phyloP scores from a whole-genome alignment of 768 basidiomycete species.

The Podaxis sp. region DNA sequence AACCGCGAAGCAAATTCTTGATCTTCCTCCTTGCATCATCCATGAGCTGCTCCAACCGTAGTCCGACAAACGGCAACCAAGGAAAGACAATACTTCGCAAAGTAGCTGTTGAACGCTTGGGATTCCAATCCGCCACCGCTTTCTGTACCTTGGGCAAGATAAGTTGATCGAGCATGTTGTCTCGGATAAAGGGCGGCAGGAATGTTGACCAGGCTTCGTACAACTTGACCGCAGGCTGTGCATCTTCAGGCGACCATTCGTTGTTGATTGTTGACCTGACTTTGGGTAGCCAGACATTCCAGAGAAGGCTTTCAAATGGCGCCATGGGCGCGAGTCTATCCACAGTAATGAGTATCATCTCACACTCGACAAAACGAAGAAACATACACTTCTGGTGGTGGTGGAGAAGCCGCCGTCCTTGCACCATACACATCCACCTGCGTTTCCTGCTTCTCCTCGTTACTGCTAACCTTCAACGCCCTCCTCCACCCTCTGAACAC shows the following conservation, averaged over 20 bases:
- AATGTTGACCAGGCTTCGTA: slow-evolving; percentile 89
- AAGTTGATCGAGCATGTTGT: slow-evolving; percentile 95
- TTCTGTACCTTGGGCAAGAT: slow-evolving; percentile 90
- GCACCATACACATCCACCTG: slow-evolving; percentile 63
- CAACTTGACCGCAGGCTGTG: slow-evolving; percentile 75
- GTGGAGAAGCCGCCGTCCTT: slow-evolving; percentile 29
- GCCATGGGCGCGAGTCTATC: slow-evolving; percentile 73
- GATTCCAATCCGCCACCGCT: slow-evolving; percentile 82
- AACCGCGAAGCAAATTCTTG: slow-evolving; percentile 72
- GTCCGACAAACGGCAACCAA: slow-evolving; percentile 89
- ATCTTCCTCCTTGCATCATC: slow-evolving; percentile 87
- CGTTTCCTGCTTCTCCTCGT: slow-evolving; percentile 40
- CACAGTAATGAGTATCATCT: slow-evolving; percentile 23
- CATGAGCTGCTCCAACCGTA: slow-evolving; percentile 80
- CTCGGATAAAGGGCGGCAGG: slow-evolving; percentile 86
- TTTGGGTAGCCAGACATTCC: slow-evolving; percentile 94
- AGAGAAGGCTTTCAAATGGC: slow-evolving; percentile 90
- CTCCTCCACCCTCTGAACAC: slow-evolving; percentile 71
- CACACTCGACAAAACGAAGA: not conserved
- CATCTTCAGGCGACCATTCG: slow-evolving; percentile 79
- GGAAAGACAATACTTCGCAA: slow-evolving; percentile 88
- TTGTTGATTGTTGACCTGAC: slow-evolving; percentile 95
- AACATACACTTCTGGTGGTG: slow-evolving; percentile 35
- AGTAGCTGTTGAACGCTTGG: slow-evolving; percentile 54
- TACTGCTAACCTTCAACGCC: slow-evolving; percentile 59